Base-by-base conservation (phyloP, 148 eudicot genomes). In the Rhododendron vialii region DNA sequence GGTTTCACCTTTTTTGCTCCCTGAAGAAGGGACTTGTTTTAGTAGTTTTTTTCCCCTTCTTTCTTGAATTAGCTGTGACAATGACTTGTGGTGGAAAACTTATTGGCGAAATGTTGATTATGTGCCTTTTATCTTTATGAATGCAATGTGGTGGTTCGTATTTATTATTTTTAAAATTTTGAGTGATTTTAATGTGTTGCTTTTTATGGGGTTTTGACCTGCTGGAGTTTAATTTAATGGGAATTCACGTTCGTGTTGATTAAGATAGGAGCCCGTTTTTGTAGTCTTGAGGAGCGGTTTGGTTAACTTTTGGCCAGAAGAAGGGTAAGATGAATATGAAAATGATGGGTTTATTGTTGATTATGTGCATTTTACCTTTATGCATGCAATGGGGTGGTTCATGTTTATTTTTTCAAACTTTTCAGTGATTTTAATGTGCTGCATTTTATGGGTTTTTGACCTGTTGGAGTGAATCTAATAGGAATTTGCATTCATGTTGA, bases 341-440 rank as follows among this genome's bases (percentile, higher is more conserved):
- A 91, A 95, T 36, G 99, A 98, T 91, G 99, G 94, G 35, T 98
- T 98, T 86, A 93, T 98, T 88, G 99, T 97, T 22, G 96, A 93
- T 81, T 98, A 94, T 85, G 91, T 82, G 57, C 18, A 53, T 53
- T 53, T 53, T 53, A 14, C 15, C 20, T 53, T 13, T 15, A 53
- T 14, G 61, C 22, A 55, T 55, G 61, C 22, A 15, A 5, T 55
- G 22, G 3, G 6, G 61, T 55, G 61, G 22, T 55, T 55, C 61
- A 18, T 55, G 17, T 55, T 55, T 55, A 3, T 55, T 17, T 18
- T 4, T 55, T 15, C 15, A 14, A 55, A 17, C 6, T 17, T 51
- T 51, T 55, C 24, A 55, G 61, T 55, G 22, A 55, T 55, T 55
- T 55, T 55, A 55, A 55, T 17, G 22, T 55, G 61, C 61, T 55